These are phyloP conservation scores for Penicillium psychrosexuale DNA, from an alignment of 2,329 filamentous ascomycete genomes.

Conservation along the genomic window DNA sequence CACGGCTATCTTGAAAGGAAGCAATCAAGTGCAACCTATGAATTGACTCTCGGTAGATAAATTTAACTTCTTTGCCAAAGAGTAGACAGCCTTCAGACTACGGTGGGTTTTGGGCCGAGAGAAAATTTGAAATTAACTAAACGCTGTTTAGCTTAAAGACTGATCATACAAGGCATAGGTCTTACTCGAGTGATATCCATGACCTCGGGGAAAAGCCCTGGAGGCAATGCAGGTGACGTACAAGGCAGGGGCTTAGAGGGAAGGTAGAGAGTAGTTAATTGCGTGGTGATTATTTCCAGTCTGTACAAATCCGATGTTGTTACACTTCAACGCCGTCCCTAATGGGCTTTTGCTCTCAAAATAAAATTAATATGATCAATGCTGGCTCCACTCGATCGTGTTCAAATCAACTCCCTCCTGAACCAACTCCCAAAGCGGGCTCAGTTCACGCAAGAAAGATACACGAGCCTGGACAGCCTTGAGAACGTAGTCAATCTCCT, in stretches of 20 bases:
- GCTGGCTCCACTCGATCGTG: constrained; percentile 97
- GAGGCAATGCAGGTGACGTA: background rate
- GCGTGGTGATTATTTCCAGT: constrained; percentile 20
- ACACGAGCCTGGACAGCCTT: constrained; percentile 91
- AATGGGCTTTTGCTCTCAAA: constrained; percentile 14
- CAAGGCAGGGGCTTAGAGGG: background rate
- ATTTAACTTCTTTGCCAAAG: background rate
- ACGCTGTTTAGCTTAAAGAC: background rate
- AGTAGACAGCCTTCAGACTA: background rate
- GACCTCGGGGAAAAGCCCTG: too few relatives aligned
- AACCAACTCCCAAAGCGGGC: constrained; percentile 94
- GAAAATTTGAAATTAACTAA: background rate
- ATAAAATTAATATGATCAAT: constrained; percentile 55
- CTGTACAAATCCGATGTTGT: constrained; percentile 25
- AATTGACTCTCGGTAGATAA: background rate
- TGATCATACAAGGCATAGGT: background rate
- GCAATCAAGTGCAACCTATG: background rate
- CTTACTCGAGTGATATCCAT: background rate
- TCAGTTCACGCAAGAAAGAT: constrained; percentile 87
- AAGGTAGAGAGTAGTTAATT: constrained; percentile 1
- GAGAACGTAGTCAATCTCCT: constrained; percentile 94
- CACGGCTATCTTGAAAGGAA: background rate
- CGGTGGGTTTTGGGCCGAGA: too few relatives aligned
- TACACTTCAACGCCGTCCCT: constrained; percentile 23
- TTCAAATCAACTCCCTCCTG: constrained; percentile 94